Base-by-base conservation (phyloP, 805 yeast genomes). In the Lipomyces kockii region DNA sequence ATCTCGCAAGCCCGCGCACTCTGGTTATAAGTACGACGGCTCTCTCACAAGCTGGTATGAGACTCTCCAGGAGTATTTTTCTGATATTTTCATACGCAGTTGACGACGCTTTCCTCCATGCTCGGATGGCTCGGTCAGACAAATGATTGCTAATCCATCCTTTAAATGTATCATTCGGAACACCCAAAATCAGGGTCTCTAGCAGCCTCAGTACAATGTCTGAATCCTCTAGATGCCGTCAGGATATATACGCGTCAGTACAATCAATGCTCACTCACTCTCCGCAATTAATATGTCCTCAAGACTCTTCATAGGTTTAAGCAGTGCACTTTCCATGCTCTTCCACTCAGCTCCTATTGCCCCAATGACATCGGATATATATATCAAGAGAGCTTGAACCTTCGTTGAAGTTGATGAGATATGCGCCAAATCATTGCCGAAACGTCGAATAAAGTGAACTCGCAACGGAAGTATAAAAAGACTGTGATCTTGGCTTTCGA, bases 11-110 rank as follows among this genome's bases (percentile, higher is more conserved):
- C 2, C 75, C 75, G 5, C 66, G 58, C 22, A 72, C 58, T 3
- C 66, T 65, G 8, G 74, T 60, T 4, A 68, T 20, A 14, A 72
- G 34, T 3, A 72, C 67, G 17, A 63, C 22, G 5, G 66, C 61
- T 17, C 72, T 66, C 43, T 73, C 74, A 49, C 72, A 69, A 3
- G 73, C 73, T 11, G 75, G 75, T n/a, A 73, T 58, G 20, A 73
- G 51, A 25, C 61, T 39, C 57, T 66, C 69, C 20, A 65, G 20
- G 7, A 73, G 25, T 32, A 69, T 55, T 25, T 56, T 60, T n/a
- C 69, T 66, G 14, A 67, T 61, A 39, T 56, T 62, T 35, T 67
- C 73, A 46, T 69, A 65, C 9, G 58, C 62, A 6, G 66, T 35
- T 9, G 52, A 34, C 17, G 62, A 29, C 2, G 65, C 43, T 55